A percentile compares a stretch with the other conserved stretches of the same genome.
phyloP scores from a whole-genome alignment of 2,329 filamentous ascomycete species.

The Blastomyces emzantsi region DNA sequence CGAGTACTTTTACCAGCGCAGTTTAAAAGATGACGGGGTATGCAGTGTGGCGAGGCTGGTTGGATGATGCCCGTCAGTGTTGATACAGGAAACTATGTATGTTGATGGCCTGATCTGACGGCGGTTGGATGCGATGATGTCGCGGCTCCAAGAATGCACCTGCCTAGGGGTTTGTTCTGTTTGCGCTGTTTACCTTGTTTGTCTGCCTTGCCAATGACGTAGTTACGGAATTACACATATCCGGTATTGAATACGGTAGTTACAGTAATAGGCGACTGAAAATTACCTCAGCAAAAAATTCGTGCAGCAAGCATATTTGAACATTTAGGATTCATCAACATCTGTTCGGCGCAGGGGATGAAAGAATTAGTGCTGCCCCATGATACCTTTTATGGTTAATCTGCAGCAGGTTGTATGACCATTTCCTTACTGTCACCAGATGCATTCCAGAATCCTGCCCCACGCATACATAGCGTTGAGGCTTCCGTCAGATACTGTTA shows the following conservation, averaged over 20 bases:
- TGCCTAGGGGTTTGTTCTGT: not conserved
- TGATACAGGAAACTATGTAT: no score
- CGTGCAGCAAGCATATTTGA: no score
- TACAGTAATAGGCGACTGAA: not conserved
- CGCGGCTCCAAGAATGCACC: not conserved
- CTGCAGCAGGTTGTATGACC: not conserved
- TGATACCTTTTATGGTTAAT: not conserved
- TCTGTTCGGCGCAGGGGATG: no score
- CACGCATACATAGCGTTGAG: slow-evolving; percentile 30
- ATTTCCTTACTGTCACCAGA: slow-evolving; percentile 15
- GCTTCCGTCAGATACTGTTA: slow-evolving; percentile 48
- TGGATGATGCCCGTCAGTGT: no score
- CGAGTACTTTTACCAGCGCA: not conserved
- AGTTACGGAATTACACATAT: not conserved
- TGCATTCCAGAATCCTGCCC: slow-evolving; percentile 34
- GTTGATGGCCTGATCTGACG: no score
- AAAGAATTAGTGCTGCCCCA: not conserved
- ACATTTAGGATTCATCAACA: no score
- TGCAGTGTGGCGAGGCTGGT: not conserved
- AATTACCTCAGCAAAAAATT: not conserved
- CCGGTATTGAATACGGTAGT: not conserved
- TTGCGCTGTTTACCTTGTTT: not conserved
- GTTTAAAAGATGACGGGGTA: not conserved
- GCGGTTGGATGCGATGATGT: not conserved
- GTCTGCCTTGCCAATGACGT: not conserved